These are phyloP conservation scores for Solanum medicagineum DNA, from an alignment of 257 asterid genomes.

Conservation along the genomic window DNA sequence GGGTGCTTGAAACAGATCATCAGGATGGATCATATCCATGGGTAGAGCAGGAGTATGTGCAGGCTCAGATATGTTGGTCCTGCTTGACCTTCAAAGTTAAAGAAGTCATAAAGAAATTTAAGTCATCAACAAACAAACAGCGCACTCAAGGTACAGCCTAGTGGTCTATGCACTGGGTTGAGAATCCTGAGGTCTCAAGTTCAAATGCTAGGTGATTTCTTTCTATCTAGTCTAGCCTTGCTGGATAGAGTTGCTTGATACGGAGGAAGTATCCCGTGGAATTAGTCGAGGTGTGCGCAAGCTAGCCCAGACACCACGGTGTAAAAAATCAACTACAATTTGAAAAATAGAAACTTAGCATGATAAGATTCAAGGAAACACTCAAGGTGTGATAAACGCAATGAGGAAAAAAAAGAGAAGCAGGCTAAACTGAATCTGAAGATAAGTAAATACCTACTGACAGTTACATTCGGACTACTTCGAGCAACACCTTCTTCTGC, in stretches of 20 bases:
- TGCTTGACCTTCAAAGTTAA: slow-evolving; percentile 66
- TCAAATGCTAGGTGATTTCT: no score
- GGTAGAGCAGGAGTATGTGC: slow-evolving; percentile 48
- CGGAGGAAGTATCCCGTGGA: no score
- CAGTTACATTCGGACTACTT: slow-evolving; percentile 52
- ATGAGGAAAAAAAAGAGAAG: neutral
- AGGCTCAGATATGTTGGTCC: slow-evolving; percentile 65
- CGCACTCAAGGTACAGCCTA: no score
- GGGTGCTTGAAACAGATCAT: slow-evolving; percentile 57
- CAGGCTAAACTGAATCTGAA: neutral
- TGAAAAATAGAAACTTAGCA: neutral
- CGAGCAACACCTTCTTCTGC: slow-evolving; percentile 59
- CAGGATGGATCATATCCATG: slow-evolving; percentile 50
- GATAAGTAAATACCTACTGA: slow-evolving; percentile 59
- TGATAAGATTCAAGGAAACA: neutral
- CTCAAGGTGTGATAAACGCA: neutral
- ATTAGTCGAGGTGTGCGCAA: no score
- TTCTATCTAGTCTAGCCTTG: no score
- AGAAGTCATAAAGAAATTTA: neutral
- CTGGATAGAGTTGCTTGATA: no score
- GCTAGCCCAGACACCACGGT: no score
- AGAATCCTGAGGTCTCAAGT: no score
- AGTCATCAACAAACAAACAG: neutral
- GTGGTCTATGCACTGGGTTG: no score
- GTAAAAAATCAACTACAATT: neutral